Evolutionary conservation across 805 yeast genomes (phyloP).

Genomic region (Wickerhamiella brachini): DNA sequence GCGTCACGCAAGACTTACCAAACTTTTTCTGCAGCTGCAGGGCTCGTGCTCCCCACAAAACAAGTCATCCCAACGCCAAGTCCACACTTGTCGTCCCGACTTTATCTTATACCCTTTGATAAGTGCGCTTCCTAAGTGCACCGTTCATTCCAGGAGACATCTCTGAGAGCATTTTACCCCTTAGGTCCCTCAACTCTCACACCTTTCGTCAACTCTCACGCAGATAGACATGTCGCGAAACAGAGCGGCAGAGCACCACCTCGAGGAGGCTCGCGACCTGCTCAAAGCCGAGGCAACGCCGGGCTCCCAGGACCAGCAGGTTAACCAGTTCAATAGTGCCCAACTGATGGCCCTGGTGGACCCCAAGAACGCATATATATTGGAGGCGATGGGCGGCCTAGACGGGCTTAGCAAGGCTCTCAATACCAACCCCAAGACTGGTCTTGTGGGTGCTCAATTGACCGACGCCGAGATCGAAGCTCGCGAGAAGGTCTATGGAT

Average conservation of each 20-base stretch:
- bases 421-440: constrained; percentile 21
- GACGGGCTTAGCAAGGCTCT: constrained; percentile 21
- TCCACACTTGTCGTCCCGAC: too few species aligned
- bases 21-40: not conserved
- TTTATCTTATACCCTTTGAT: too few species aligned
- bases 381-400: constrained; percentile 28
- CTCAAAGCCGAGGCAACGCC: constrained; percentile 5
- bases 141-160: too few species aligned
- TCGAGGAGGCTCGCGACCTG: constrained; percentile 10
- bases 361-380: constrained; percentile 26
- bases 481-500: constrained; percentile 46
- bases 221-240: not conserved
- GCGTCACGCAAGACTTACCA: not conserved
- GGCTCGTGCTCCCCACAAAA: not conserved
- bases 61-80: too few species aligned
- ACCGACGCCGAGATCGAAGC: constrained; percentile 12
- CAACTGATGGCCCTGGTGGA: constrained; percentile 21
- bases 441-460: constrained; percentile 20
- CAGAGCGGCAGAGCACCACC: not conserved
- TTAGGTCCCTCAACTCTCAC: too few species aligned
- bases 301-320: not conserved
- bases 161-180: too few species aligned
- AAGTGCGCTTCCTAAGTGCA: too few species aligned
- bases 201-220: too few species aligned
- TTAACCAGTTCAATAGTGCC: not conserved